Evolutionary conservation across 352 stramenopile species (phyloP).

Genomic region (Phytophthora tubulina): DNA sequence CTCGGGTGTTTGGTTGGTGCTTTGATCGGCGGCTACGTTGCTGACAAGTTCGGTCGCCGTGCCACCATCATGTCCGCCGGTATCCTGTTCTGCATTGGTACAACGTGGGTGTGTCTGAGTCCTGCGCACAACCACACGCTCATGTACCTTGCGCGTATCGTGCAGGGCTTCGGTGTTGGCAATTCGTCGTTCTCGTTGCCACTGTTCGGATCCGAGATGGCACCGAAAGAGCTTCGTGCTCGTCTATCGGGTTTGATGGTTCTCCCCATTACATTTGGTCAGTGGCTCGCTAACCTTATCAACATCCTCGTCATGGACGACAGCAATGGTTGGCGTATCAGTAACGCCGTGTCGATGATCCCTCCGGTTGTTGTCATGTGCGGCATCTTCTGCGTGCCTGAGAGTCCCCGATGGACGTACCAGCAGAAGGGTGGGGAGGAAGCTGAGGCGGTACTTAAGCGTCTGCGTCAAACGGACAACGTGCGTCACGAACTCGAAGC

Average conservation of each 20-base stretch:
- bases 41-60: slow-evolving; percentile 35
- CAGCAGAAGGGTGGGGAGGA: slow-evolving; percentile 38
- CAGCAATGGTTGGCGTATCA: slow-evolving; percentile 42
- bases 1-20: slow-evolving; percentile 47
- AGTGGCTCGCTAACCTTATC: slow-evolving; percentile 42
- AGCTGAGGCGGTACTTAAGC: slow-evolving; percentile 39
- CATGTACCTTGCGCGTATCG: slow-evolving; percentile 39
- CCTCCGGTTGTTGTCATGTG: slow-evolving; percentile 47
- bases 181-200: slow-evolving; percentile 45
- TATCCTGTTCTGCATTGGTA: slow-evolving; percentile 49
- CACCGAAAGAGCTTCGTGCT: slow-evolving; percentile 48
- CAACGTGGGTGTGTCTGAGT: slow-evolving; percentile 35
- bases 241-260: slow-evolving; percentile 47
- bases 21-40: slow-evolving; percentile 43
- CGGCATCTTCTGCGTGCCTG: slow-evolving; percentile 45
- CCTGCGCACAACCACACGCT: slow-evolving; percentile 29
- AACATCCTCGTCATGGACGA: slow-evolving; percentile 43
- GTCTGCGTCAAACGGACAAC: slow-evolving; percentile 38
- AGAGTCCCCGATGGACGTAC: slow-evolving; percentile 39
- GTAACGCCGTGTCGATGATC: slow-evolving; percentile 41
- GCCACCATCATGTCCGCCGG: slow-evolving; percentile 41
- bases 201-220: slow-evolving; percentile 49
- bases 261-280: slow-evolving; percentile 35
- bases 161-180: slow-evolving; percentile 45
- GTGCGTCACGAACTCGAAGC: slow-evolving; percentile 47